Conservation (phyloP, 2,329 filamentous ascomycete species). For the Gaeumannomyces tritici region DNA sequence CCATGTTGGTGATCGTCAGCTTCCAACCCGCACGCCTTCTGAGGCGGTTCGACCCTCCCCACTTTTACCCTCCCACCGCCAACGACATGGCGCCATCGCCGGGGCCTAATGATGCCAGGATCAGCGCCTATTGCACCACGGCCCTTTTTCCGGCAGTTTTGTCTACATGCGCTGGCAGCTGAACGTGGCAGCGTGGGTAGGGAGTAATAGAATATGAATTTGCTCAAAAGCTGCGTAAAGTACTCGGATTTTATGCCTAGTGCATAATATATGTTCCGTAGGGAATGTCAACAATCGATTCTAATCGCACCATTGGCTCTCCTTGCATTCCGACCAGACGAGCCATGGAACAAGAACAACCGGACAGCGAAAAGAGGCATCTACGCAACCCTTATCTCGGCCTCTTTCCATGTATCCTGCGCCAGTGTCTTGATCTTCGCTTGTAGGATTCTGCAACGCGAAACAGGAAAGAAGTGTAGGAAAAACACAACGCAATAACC, state of each 20-base stretch:
- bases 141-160: too few species aligned
- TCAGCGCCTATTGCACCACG: neutral
- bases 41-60: too few species aligned
- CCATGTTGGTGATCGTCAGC: neutral
- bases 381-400: neutral
- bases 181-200: too few species aligned
- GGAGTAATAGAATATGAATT: too few species aligned
- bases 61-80: neutral
- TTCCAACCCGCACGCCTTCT: neutral
- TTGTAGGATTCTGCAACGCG: neutral
- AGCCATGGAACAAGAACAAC: neutral
- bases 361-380: neutral
- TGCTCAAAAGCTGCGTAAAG: too few species aligned
- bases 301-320: neutral
- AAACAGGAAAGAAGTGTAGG: neutral
- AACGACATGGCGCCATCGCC: neutral
- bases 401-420: neutral
- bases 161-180: too few species aligned
- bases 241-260: too few species aligned
- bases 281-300: too few species aligned
- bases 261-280: too few species aligned
- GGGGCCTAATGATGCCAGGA: neutral
- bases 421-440: neutral
- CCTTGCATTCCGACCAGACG: neutral
- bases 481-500: neutral